These are phyloP conservation scores for Leucosporidium yakuticum DNA, from an alignment of 768 basidiomycete species.

Conservation along the genomic window DNA sequence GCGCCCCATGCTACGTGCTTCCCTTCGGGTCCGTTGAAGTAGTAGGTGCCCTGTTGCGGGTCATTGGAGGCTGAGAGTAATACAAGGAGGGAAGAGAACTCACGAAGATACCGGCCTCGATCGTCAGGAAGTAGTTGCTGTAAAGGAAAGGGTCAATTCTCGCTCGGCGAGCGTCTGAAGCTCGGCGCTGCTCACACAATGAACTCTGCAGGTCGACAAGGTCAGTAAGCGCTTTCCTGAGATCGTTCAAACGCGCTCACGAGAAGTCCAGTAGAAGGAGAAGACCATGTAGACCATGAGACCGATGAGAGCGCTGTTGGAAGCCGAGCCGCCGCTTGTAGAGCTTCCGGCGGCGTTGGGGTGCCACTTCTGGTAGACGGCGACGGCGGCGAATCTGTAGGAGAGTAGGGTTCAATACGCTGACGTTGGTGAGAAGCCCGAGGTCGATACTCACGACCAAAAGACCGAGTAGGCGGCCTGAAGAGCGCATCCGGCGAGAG, in stretches of 20 bases:
- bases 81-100: not conserved
- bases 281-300: slow-evolving; percentile 35
- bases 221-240: slow-evolving; percentile 32
- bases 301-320: slow-evolving; percentile 28
- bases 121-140: slow-evolving; percentile 35
- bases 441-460: slow-evolving; percentile 17
- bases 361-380: slow-evolving; percentile 28
- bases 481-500: slow-evolving; percentile 29
- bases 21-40: slow-evolving; percentile 13
- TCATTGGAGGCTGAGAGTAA: slow-evolving; percentile 1
- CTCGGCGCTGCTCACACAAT: slow-evolving; percentile 13
- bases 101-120: slow-evolving; percentile 37
- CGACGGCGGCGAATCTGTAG: slow-evolving; percentile 14
- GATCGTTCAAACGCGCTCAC: not conserved
- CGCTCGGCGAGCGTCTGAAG: not conserved
- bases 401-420: not conserved
- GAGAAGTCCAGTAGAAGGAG: slow-evolving; percentile 15
- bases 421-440: too few species aligned
- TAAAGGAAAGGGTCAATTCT: not conserved
- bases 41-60: not conserved
- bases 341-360: slow-evolving; percentile 19
- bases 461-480: slow-evolving; percentile 31
- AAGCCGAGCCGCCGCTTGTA: slow-evolving; percentile 24
- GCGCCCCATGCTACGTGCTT: slow-evolving; percentile 28
- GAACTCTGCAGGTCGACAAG: slow-evolving; percentile 2